Base-by-base conservation (phyloP, 2,329 filamentous ascomycete species). In the Trichothecium roseum region DNA sequence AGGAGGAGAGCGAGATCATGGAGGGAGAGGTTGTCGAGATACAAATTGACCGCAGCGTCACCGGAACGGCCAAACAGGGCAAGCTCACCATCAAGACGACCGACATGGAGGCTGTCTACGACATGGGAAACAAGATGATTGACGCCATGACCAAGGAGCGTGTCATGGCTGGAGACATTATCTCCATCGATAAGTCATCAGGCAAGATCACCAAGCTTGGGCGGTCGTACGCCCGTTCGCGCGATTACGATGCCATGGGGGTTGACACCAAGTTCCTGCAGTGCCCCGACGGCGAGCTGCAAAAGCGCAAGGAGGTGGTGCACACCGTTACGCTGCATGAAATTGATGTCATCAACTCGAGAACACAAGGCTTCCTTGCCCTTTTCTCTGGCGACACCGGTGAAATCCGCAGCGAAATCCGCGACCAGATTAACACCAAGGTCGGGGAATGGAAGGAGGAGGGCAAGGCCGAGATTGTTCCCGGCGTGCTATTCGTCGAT, bases 71-170 rank as follows among this genome's bases (percentile, higher is more conserved):
- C 53, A 98, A 96, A 70, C 89, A 95, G 69, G 91, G 91, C 53
- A 98, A 98, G 64, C 79, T 98, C 45, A 98, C 91, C 15, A 94
- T 98, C 67, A 98, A 98, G 67, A 98, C 91, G 9, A 96, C 89
- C 39, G 91, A 98, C 59, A 98, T 98, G 91, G 91, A 98, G 63
- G 94, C 91, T 10, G 84, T 98, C 46, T 98, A 96, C 65, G 91
- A 98, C 53, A 95, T 98, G 88, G 91, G 91, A 45, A 89, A 84
- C 47, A 96, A 96, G 66, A 96, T 98, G 91, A 98, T 98, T 47
- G 91, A 98, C 56, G 87, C 87, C 45, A 95, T 98, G 87, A 95
- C 88, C 47, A 96, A 96, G 64, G 91, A 98, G 68, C 89, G 93
- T 51, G 86, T 98, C 45, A 94, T 96, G 81, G 91, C 91, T 4